Conservation (phyloP, 2,329 filamentous ascomycete genomes). For the Colletotrichum trifolii region DNA sequence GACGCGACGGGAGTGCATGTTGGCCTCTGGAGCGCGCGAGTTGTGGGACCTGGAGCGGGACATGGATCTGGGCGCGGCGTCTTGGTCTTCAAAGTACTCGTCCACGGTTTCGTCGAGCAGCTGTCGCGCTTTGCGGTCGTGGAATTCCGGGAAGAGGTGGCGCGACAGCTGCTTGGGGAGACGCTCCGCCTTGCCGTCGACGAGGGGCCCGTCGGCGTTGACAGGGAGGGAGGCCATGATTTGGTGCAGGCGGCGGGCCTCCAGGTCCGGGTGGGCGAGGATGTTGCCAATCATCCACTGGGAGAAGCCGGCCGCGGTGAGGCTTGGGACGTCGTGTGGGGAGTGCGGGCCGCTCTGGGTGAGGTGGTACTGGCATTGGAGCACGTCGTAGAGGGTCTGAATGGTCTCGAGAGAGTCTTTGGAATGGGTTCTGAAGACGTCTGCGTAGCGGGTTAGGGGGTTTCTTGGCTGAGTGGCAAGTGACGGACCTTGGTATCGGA, state of each 20-base stretch:
- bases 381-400: constrained; percentile 65
- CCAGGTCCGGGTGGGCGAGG: constrained; percentile 79
- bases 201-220: constrained; percentile 56
- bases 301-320: constrained; percentile 76
- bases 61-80: constrained; percentile 15
- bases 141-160: constrained; percentile 72
- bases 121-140: constrained; percentile 68
- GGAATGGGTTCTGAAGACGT: constrained; percentile 61
- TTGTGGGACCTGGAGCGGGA: constrained; percentile 4
- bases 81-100: constrained; percentile 49
- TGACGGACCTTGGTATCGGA: constrained; percentile 73
- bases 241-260: constrained; percentile 75
- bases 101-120: constrained; percentile 70
- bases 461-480: background rate
- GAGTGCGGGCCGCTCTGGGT: constrained; percentile 64
- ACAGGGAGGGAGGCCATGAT: constrained; percentile 79
- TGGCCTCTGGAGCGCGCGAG: constrained; percentile 6
- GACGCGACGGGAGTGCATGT: constrained; percentile 10
- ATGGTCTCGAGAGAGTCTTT: constrained; percentile 61
- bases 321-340: constrained; percentile 69
- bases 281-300: constrained; percentile 80
- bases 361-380: constrained; percentile 72
- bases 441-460: constrained; percentile 43
- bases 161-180: constrained; percentile 84
- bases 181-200: constrained; percentile 73